A percentile compares a stretch with the other conserved stretches of the same genome.
phyloP scores from a whole-genome alignment of 805 yeast genomes.

The Candida khao-thaluensis region DNA sequence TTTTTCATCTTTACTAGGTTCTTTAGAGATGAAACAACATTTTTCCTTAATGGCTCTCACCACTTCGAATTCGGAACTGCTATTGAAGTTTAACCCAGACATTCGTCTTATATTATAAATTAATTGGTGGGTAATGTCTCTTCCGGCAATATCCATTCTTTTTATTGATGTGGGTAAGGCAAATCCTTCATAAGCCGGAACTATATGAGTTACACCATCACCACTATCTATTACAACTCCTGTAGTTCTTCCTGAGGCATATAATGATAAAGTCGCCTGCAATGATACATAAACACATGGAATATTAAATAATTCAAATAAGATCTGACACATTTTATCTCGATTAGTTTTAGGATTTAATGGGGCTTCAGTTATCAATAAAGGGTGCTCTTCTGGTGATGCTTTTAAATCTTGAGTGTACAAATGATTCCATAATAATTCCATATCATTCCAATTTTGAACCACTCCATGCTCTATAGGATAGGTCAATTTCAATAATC shows the following conservation, averaged over 20 bases:
- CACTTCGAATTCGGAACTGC: slow-evolving; percentile 80
- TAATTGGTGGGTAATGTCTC: slow-evolving; percentile 78
- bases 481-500: slow-evolving; percentile 65
- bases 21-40: slow-evolving; percentile 61
- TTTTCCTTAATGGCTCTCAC: slow-evolving; percentile 77
- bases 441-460: slow-evolving; percentile 84
- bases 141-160: slow-evolving; percentile 79
- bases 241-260: slow-evolving; percentile 87
- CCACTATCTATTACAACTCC: slow-evolving; percentile 91
- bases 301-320: slow-evolving; percentile 70
- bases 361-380: slow-evolving; percentile 87
- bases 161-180: slow-evolving; percentile 68
- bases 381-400: slow-evolving; percentile 77
- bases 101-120: slow-evolving; percentile 64
- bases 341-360: slow-evolving; percentile 66
- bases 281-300: slow-evolving; percentile 74
- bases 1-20: slow-evolving; percentile 56
- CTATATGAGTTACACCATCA: slow-evolving; percentile 86
- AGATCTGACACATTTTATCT: slow-evolving; percentile 57
- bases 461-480: slow-evolving; percentile 83
- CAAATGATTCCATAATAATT: slow-evolving; percentile 70
- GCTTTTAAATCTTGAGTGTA: slow-evolving; percentile 57
- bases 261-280: slow-evolving; percentile 79
- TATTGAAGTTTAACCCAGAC: slow-evolving; percentile 59
- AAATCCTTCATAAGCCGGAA: slow-evolving; percentile 90